Base-by-base conservation (phyloP, 78 protist genomes). In the Polysphondylium violaceum region DNA sequence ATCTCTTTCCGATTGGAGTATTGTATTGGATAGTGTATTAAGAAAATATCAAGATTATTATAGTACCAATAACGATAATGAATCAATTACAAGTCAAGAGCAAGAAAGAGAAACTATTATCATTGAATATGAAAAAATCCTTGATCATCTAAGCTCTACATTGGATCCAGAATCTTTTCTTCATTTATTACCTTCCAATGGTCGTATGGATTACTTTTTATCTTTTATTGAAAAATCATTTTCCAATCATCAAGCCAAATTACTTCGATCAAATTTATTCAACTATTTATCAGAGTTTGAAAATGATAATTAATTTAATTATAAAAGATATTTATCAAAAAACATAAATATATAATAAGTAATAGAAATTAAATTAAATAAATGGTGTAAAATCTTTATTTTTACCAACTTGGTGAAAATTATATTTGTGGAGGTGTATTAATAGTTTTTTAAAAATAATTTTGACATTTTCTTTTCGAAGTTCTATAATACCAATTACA, bases 161-260 rank as follows among this genome's bases (percentile, higher is more conserved):
- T 44, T 83, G 50, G 90, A 83, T 58, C 67, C 90, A 41, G 90
- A 83, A 53, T 29, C 90, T 25, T 83, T 83, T 40, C 72, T 83
- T 29, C 77, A 69, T n/a, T 27, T 83, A 12, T 40, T 83, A 11
- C 90, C 90, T 1, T 61, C 77, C 17, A 83, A 69, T 69, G 90
- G 90, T 29, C 67, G 69, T 43, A 83, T 83, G 51, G 90, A 83
- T 43, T 83, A 83, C 47, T 83, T 56, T 41, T 29, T 83, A 21
- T 16, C 58, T 12, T 83, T 83, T 44, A 83, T 83, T 31, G 90
- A 83, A 61, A 83, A 69, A 59, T 83, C 90, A 36, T 83, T 83
- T 58, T 69, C 78, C 7, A 83, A 83, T 69, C 78, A 69, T 29
- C 67, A 83, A 68, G 76, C 90, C n/a, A 67, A 69, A 25, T 11